Percentiles rank a stretch among this genome's conserved stretches.
Conservation (phyloP, 1,284 basidiomycete species). For the Moesziomyces sp. region DNA sequence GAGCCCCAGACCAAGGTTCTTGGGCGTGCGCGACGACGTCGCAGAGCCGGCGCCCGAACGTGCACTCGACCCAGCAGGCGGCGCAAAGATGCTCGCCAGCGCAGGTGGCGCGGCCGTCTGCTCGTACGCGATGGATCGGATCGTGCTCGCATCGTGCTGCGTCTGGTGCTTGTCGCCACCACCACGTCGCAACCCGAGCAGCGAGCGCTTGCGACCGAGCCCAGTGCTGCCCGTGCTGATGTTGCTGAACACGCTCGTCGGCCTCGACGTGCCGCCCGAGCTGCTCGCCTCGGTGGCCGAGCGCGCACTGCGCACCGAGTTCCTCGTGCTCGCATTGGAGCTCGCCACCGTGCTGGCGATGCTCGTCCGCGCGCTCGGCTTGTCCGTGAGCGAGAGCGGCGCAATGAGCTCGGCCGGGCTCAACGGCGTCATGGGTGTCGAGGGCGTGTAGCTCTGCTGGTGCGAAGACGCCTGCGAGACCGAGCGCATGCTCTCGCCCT, state of each 20-base stretch:
- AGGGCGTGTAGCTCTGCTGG: slow-evolving; percentile 48
- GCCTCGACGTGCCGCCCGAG: slow-evolving; percentile 32
- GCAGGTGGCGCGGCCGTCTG: slow-evolving; percentile 24
- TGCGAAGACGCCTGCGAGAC: slow-evolving; percentile 48
- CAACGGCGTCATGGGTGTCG: slow-evolving; percentile 49
- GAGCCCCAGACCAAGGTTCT: slow-evolving; percentile 59
- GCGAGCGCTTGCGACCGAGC: slow-evolving; percentile 39
- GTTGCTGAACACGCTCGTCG: slow-evolving; percentile 54
- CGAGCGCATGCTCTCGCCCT: slow-evolving; percentile 49
- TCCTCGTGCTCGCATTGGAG: slow-evolving; percentile 27
- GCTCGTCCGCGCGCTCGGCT: slow-evolving; percentile 25
- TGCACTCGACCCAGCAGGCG: slow-evolving; percentile 2
- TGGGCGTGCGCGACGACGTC: slow-evolving; percentile 43
- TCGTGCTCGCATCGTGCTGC: slow-evolving; percentile 27
- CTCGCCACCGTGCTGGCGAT: slow-evolving; percentile 20
- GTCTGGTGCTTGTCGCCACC: slow-evolving; percentile 29
- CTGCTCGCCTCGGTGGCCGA: slow-evolving; percentile 20
- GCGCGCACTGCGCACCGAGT: slow-evolving; percentile 36
- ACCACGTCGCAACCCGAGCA: slow-evolving; percentile 28
- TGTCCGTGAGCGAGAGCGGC: slow-evolving; percentile 42
- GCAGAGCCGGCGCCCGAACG: slow-evolving; percentile 9
- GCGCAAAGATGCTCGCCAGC: slow-evolving; percentile 34
- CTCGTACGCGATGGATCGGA: slow-evolving; percentile 50
- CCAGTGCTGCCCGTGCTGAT: slow-evolving; percentile 42
- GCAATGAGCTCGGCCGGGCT: slow-evolving; percentile 51